Base-by-base conservation (phyloP, 1,284 basidiomycete species). In the Trichosporon asahii region DNA sequence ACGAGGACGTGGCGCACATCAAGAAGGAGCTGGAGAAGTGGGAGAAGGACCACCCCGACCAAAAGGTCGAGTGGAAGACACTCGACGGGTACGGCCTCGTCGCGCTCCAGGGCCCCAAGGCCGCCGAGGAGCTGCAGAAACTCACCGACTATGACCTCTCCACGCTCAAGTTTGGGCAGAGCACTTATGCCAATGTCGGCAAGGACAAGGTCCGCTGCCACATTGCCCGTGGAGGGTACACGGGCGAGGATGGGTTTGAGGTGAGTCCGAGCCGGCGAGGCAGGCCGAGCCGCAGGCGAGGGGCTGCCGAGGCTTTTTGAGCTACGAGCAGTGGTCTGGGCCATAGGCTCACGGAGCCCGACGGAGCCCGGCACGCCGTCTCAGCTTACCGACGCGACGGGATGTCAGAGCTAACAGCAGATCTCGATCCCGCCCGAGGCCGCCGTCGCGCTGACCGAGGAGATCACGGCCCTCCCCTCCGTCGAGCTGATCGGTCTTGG, bases 191-290 rank as follows among this genome's bases (percentile, higher is more conserved):
- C 21, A 88, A 90, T 0, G 87, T 97, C 72, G 79, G 74, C 88
- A 69, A 75, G 74, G 74, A 77, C 37, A 76, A 90, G 1, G 90
- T 93, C 74, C 89, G 90, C 75, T 86, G 94, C 70, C 97, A 98
- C 80, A 89, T 99, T 40, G 93, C 95, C 9, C 89, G 96, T n/a
- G 94, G 94, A 25, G 96, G 97, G 3, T 99, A 99, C 85, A 99
- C 97, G 0, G 96, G 97, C 37, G 97, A 99, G 84, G 96, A 99
- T 82, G 97, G 96, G 0, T 98, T 99, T 75, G 96, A 99, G 86
- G 92, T 91, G 49, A 73, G 86, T 21, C 3, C 57, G 57, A 61
- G 35, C 31, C 31, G 31, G 31, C 31, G 3, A 33, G 31, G 31
- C 31, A 33, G 35, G 11, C 35, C 35, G 31, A 31, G 31, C 4